Base-by-base conservation (phyloP, 345 rosid genomes). In the Euphorbia tirucalli region DNA sequence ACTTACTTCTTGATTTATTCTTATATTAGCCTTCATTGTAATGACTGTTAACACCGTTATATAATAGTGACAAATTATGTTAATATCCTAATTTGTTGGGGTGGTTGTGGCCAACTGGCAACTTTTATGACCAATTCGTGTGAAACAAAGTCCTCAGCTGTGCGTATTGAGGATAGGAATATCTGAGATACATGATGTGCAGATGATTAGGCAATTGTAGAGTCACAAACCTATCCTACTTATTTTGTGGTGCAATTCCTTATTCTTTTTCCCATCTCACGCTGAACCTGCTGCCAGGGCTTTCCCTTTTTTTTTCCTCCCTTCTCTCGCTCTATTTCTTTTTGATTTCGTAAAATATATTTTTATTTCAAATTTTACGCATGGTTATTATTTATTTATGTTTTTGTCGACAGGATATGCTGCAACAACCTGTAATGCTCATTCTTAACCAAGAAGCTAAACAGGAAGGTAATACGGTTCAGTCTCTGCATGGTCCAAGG, bases 401-500 rank as follows among this genome's bases (percentile, higher is more conserved):
- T 43, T 74, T 77, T 70, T 18, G 70, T 73, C 74, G 44, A 72
- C 84, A 94, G 97, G 96, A 87, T 77, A 50, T 83, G 58, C 74
- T 95, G 81, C 87, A 85, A 78, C 87, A 83, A 58, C 91, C 97
- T 72, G 85, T 85, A 70, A 85, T 88, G 85, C 86, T 87, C 74
- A 75, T 86, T 76, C 86, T 83, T 71, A 84, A 79, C 79, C 89
- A 83, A 74, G 89, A 84, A 67, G 76, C 80, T 50, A 75, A 72
- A 15, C 83, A 71, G 72, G 83, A 81, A 73, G 86, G 82, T 70
- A 63, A 70, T 44, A 80, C 77, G 69, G 25, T 69, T 50, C 82
- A 83, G 48, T 77, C 84, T 61, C 50, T 75, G 30, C 84, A 75
- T 56, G 81, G 72, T 77, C 84, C 80, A 35, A 81, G 62, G 71